A percentile compares a stretch with the other conserved stretches of the same genome.
Conservation (phyloP, 2,329 filamentous ascomycete species). For the Epichloe baconii region DNA sequence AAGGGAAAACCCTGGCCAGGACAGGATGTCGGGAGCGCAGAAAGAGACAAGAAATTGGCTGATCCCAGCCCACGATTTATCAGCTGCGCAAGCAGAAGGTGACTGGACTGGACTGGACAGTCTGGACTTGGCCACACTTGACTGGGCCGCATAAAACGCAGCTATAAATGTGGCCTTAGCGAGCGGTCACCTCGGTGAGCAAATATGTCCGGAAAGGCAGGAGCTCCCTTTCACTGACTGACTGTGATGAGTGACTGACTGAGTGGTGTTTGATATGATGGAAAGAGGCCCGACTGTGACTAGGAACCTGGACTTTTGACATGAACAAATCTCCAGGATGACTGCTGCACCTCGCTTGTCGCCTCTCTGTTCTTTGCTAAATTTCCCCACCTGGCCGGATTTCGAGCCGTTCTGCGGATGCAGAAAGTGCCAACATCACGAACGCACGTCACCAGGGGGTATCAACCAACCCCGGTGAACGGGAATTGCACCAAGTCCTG, state of each 20-base stretch:
- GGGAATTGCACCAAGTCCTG: background rate
- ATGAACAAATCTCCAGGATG: background rate
- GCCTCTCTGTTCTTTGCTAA: background rate
- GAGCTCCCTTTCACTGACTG: background rate
- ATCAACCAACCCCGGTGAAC: background rate
- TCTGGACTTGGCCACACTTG: constrained; percentile 1
- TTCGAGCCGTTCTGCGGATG: background rate
- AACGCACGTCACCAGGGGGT: background rate
- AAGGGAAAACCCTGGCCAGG: background rate
- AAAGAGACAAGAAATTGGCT: constrained; percentile 1
- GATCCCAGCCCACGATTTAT: constrained; percentile 17
- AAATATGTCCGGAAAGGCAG: background rate
- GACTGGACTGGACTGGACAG: constrained; percentile 3
- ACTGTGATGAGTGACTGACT: background rate
- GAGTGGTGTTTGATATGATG: background rate
- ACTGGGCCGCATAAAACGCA: background rate
- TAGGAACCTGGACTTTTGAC: background rate
- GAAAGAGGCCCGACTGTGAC: background rate
- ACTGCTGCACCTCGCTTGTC: background rate
- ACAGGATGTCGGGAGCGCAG: background rate
- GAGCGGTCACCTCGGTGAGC: background rate
- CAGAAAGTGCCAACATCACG: background rate
- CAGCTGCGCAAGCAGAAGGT: constrained; percentile 11
- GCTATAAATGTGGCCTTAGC: background rate
- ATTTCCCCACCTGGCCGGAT: background rate